phyloP scores from a whole-genome alignment of 148 eudicot genomes.

The Bassia scoparia region DNA sequence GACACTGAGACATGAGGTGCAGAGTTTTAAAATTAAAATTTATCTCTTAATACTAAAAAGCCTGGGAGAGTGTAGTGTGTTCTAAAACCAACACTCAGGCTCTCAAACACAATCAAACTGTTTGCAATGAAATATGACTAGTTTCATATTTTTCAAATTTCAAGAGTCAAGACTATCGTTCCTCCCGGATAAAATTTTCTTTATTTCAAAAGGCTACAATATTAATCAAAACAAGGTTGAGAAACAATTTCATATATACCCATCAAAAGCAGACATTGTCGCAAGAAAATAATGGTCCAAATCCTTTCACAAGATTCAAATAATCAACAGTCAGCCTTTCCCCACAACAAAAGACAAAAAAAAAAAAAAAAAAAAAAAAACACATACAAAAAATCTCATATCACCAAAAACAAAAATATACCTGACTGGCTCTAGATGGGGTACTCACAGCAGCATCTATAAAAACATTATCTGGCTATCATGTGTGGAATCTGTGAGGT shows the following conservation, averaged over 20 bases:
- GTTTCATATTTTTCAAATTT: neutral
- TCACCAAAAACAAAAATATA: slow-evolving; percentile 11
- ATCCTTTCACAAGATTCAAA: neutral
- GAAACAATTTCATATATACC: too few relatives aligned
- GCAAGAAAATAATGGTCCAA: neutral
- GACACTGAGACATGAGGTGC: too few relatives aligned
- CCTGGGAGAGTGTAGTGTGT: neutral
- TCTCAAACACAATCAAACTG: neutral
- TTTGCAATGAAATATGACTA: neutral
- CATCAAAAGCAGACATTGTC: too few relatives aligned
- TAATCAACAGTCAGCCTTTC: too few relatives aligned
- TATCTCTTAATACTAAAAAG: neutral
- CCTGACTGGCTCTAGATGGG: slow-evolving; percentile 21
- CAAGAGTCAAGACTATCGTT: neutral
- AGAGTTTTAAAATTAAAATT: neutral
- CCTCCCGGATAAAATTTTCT: neutral
- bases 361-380: neutral
- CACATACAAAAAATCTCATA: neutral
- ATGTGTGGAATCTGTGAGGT: slow-evolving; percentile 18
- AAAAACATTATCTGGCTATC: slow-evolving; percentile 20
- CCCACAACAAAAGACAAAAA: too few relatives aligned
- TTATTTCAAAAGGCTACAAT: neutral
- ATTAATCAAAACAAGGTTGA: too few relatives aligned
- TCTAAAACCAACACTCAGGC: neutral
- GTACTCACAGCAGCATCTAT: slow-evolving; percentile 15